Evolutionary conservation across 352 stramenopile genomes (phyloP).

Genomic region (Globisporangium carolinianum): DNA sequence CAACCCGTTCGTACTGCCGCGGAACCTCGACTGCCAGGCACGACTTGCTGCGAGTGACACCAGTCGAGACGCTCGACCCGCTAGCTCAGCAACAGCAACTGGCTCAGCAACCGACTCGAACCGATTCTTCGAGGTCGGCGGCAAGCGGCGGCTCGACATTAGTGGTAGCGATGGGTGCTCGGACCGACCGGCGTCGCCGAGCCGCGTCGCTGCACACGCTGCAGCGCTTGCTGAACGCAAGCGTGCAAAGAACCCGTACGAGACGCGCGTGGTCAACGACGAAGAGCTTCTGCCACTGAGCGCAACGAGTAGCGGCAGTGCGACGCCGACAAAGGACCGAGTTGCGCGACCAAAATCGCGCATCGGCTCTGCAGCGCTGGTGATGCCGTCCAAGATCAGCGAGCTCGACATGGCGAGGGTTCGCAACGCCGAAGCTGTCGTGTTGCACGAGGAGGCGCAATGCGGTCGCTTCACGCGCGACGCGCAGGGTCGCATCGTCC

Average conservation of each 20-base stretch:
- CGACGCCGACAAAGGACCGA: conserved; percentile 6
- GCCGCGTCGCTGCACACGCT: conserved; percentile 8
- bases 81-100: too few relatives aligned
- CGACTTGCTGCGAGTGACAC: neutral
- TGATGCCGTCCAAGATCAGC: conserved; percentile 64
- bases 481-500: conserved; percentile 59
- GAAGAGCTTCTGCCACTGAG: conserved; percentile 56
- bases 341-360: conserved; percentile 7
- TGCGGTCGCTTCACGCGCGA: conserved; percentile 64
- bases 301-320: neutral
- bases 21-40: conserved; percentile 61
- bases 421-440: conserved; percentile 47
- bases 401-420: conserved; percentile 83
- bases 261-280: conserved; percentile 82
- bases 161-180: neutral
- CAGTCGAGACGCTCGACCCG: too few relatives aligned
- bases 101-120: neutral
- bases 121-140: conserved; percentile 53
- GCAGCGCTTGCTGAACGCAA: conserved; percentile 47
- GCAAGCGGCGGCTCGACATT: conserved; percentile 26
- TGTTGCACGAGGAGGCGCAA: conserved; percentile 66
- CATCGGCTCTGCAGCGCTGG: conserved; percentile 1
- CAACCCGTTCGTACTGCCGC: conserved; percentile 86
- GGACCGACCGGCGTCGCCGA: conserved; percentile 7
- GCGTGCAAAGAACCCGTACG: conserved; percentile 67